These are phyloP conservation scores for Phytophthora hybrid DNA, from an alignment of 352 stramenopile genomes.

Conservation along the genomic window DNA sequence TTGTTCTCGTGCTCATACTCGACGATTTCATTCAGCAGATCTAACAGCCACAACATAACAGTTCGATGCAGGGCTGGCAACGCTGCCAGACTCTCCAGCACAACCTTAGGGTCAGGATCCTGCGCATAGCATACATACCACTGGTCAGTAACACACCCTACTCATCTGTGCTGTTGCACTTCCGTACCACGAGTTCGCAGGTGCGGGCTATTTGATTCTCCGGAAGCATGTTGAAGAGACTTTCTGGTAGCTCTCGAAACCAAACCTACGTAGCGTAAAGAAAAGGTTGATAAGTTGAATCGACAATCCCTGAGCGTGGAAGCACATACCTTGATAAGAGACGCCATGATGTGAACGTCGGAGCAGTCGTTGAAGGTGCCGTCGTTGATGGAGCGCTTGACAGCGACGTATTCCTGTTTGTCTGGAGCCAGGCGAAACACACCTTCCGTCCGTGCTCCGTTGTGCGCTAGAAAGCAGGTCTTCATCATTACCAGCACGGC, in stretches of 20 bases:
- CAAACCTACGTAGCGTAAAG: conserved; percentile 51
- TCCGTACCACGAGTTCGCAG: conserved; percentile 53
- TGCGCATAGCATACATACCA: conserved; percentile 19
- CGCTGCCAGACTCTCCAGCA: conserved; percentile 46
- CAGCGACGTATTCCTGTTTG: conserved; percentile 56
- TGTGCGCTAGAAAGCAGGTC: conserved; percentile 56
- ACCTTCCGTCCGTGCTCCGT: conserved; percentile 60
- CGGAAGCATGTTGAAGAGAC: conserved; percentile 72
- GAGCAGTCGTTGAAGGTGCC: conserved; percentile 63
- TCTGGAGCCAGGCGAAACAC: conserved; percentile 86
- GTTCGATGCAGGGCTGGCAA: conserved; percentile 52
- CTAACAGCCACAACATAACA: conserved; percentile 78
- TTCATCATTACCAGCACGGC: conserved; percentile 84
- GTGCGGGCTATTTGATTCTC: conserved; percentile 68
- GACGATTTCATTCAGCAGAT: conserved; percentile 73
- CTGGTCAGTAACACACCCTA: background rate
- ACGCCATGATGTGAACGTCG: conserved; percentile 83
- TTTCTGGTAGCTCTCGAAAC: conserved; percentile 82
- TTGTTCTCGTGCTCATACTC: conserved; percentile 71
- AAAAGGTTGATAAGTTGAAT: background rate
- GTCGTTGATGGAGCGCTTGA: conserved; percentile 79
- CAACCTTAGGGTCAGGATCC: conserved; percentile 37
- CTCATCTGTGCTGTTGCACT: no score
- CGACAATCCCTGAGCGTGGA: background rate
- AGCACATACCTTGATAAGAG: conserved; percentile 79